phyloP scores from a whole-genome alignment of 805 yeast genomes.

The Cyberlindnera bimundalis region DNA sequence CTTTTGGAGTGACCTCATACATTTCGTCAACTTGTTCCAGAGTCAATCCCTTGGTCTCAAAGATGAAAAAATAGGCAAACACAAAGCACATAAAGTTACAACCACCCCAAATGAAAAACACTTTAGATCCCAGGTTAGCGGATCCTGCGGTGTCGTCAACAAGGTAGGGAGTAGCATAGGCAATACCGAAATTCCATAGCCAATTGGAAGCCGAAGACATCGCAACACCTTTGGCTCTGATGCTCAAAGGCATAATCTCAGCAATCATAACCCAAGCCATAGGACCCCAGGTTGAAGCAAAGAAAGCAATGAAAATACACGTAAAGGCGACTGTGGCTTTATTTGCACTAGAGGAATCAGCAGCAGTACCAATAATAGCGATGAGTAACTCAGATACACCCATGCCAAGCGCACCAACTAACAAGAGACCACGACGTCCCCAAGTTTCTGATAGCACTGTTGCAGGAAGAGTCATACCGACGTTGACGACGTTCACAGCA shows the following conservation, averaged over 20 bases:
- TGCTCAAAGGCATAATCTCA: constrained; percentile 65
- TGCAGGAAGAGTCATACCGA: constrained; percentile 50
- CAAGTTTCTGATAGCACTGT: constrained; percentile 49
- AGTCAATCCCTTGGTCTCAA: constrained; percentile 64
- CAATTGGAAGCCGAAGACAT: constrained; percentile 74
- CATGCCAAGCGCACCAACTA: constrained; percentile 63
- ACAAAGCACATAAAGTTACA: constrained; percentile 44
- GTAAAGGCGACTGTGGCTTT: constrained; percentile 48
- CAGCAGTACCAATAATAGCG: constrained; percentile 42
- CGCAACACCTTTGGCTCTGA: constrained; percentile 70
- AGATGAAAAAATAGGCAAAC: constrained; percentile 53
- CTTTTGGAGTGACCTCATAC: constrained; percentile 37
- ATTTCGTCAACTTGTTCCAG: constrained; percentile 66
- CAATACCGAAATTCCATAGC: constrained; percentile 71
- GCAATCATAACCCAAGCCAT: constrained; percentile 64
- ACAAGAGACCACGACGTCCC: constrained; percentile 63
- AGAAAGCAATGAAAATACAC: constrained; percentile 63
- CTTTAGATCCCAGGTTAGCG: constrained; percentile 59
- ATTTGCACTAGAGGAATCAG: constrained; percentile 33
- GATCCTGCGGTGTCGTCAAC: constrained; percentile 60
- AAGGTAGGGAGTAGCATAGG: constrained; percentile 69
- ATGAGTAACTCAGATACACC: constrained; percentile 57
- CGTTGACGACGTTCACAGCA: constrained; percentile 43
- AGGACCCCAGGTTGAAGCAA: constrained; percentile 85
- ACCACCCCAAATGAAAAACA: constrained; percentile 42